Conservation (phyloP, 176 grass and related monocot species). For the Stipa capillata region DNA sequence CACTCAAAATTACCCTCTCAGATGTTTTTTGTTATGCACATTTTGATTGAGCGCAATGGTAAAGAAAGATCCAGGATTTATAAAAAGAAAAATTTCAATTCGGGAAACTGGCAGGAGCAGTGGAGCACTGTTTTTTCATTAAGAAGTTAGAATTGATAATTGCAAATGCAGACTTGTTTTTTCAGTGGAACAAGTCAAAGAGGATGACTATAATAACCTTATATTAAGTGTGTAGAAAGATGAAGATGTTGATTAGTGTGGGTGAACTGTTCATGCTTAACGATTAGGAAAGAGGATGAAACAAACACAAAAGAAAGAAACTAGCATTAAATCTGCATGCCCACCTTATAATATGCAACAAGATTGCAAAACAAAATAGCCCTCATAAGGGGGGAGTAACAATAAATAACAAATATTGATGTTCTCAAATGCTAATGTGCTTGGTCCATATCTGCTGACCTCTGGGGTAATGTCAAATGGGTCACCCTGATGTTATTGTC, state of each 20-base stretch:
- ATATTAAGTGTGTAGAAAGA: neutral
- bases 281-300: neutral
- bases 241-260: neutral
- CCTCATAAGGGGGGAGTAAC: neutral
- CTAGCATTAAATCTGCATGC: neutral
- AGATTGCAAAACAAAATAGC: neutral
- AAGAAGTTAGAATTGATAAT: no score
- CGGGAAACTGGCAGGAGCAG: no score
- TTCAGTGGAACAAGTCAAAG: no score
- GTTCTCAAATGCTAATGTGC: slow-evolving; percentile 5
- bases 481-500: slow-evolving; percentile 5
- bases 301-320: neutral
- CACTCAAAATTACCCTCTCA: neutral
- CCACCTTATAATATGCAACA: neutral
- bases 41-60: neutral
- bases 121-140: no score
- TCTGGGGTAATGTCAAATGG: slow-evolving; percentile 57
- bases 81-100: no score
- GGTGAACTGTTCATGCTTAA: slow-evolving; percentile 2
- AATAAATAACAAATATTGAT: neutral
- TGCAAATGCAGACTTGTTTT: no score
- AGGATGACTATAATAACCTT: neutral
- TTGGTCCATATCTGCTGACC: slow-evolving; percentile 24
- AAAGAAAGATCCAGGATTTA: neutral
- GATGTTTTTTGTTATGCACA: neutral